Base-by-base conservation (phyloP, 176 grass and related monocot genomes). In the Hyparrhenia diplandra region DNA sequence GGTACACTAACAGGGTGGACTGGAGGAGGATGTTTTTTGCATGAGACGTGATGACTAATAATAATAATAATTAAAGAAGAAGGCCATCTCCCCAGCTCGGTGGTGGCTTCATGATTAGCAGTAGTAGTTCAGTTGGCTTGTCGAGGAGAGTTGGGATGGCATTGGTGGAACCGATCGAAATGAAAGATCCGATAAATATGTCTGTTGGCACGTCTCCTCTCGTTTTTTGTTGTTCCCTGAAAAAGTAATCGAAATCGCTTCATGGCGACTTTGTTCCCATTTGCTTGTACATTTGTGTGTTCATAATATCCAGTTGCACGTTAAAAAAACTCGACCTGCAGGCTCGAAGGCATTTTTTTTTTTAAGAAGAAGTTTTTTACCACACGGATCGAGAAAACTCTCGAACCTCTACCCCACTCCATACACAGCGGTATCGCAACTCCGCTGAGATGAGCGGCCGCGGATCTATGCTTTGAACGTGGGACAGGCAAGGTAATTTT, bases 91-190 rank as follows among this genome's bases (percentile, higher is more conserved):
- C 23, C 57, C 23, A 27, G 23, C 23, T 60, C 57, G 23, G 57
- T 62, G 35, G 47, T 69, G 78, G 11, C 13, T 23, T 87, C 37
- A 87, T 87, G 63, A 87, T 86, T 81, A 86, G 70, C 21, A 37
- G 70, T 68, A n/a, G n/a, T n/a, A 24, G 70, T 81, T 85, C 54
- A 59, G 85, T 60, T 85, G 83, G 75, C 83, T 79, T 79, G 45
- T 85, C 66, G n/a, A 68, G 8, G n/a, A 4, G 60, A 78, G 14
- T 82, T 2, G 57, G 31, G 31, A 32, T 32, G 57, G 10, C 39
- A 41, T 41, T 42, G 40, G 40, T 39, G 31, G 80, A 64, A 18
- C 29, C 8, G 28, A n/a, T n/a, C n/a, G n/a, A 29, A 3, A 75
- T 17, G 73, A 5, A 75, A 2, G 69, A 66, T 80, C 32, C 55